phyloP scores from a whole-genome alignment of 371 early-diverging fungal genomes.

The Fennellomyces sp. region DNA sequence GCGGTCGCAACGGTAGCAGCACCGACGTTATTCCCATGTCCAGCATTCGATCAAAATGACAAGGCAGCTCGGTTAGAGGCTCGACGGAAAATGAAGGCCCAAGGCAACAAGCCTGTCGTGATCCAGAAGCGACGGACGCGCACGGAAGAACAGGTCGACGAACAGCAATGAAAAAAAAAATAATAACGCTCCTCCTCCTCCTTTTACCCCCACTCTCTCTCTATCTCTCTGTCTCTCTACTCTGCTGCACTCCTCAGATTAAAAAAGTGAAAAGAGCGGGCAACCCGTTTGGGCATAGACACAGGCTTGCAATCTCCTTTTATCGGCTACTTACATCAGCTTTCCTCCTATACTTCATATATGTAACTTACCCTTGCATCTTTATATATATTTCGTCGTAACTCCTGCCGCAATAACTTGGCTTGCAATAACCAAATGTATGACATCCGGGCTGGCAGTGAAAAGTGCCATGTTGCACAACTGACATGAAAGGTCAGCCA shows the following conservation, averaged over 20 bases:
- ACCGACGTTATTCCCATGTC: slow-evolving; percentile 49
- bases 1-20: slow-evolving; percentile 50
- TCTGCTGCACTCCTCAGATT: background rate
- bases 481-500: slow-evolving; percentile 3
- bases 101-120: slow-evolving; percentile 34
- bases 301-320: no score
- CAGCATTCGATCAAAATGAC: slow-evolving; percentile 52
- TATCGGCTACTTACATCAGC: no score
- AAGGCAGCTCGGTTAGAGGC: slow-evolving; percentile 48
- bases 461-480: background rate
- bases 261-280: no score
- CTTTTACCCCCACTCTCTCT: background rate
- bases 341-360: background rate
- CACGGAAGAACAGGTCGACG: background rate
- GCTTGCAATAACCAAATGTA: background rate
- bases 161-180: background rate
- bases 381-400: background rate
- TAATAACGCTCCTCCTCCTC: background rate
- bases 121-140: slow-evolving; percentile 29
- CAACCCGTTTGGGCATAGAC: no score
- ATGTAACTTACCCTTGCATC: slow-evolving; percentile 1
- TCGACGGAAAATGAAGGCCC: slow-evolving; percentile 25
- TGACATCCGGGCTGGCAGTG: background rate
- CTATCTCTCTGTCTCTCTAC: background rate
- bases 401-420: background rate